These are phyloP conservation scores for Termitomyces sp. DNA, from an alignment of 768 basidiomycete species.

Conservation along the genomic window DNA sequence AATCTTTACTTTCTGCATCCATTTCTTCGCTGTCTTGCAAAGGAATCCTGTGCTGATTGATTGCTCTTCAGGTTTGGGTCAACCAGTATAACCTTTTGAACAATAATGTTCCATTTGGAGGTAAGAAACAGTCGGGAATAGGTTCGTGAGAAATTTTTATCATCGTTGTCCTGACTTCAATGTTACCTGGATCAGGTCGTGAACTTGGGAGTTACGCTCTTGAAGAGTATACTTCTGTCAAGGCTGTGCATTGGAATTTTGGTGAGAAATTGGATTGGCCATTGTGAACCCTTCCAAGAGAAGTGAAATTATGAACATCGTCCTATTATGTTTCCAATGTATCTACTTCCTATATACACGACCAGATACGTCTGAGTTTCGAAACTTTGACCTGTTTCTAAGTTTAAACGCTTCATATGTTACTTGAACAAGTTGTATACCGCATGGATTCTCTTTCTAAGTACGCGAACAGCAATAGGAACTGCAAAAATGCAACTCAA, in stretches of 20 bases:
- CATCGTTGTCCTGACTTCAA: background rate
- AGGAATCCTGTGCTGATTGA: background rate
- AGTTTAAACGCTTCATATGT: background rate
- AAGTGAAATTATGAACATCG: background rate
- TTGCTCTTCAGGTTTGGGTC: conserved; percentile 66
- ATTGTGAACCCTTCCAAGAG: conserved; percentile 33
- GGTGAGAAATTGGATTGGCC: conserved; percentile 80
- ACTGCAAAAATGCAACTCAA: background rate
- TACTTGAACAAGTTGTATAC: background rate
- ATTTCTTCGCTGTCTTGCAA: background rate
- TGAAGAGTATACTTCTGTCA: conserved; percentile 79
- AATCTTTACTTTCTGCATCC: background rate
- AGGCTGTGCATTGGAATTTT: conserved; percentile 85
- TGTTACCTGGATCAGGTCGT: conserved; percentile 46
- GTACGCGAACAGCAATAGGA: background rate
- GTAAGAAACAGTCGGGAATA: conserved; percentile 89
- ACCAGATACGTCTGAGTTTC: background rate
- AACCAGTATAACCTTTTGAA: conserved; percentile 83
- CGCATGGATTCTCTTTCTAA: too few relatives aligned
- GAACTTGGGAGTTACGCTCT: conserved; percentile 85
- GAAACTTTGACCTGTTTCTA: background rate
- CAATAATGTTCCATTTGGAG: conserved; percentile 93
- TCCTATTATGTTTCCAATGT: background rate
- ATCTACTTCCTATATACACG: background rate
- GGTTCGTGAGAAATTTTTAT: conserved; percentile 37